These are phyloP conservation scores for Pichia phayaonensis DNA, from an alignment of 805 yeast genomes.

Conservation along the genomic window DNA sequence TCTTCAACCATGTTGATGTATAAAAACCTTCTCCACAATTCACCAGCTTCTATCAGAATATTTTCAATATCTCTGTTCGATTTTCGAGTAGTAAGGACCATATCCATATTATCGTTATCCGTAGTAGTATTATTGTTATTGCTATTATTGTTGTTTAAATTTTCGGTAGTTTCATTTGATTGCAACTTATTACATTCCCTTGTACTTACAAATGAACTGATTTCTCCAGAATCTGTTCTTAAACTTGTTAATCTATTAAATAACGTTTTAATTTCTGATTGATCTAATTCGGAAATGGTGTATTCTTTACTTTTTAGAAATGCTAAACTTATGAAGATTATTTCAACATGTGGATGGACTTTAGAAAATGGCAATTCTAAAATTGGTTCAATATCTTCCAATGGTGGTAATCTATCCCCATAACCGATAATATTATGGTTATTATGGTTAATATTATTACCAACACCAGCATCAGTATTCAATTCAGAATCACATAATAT, in stretches of 20 bases:
- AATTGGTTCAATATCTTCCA: constrained; percentile 22
- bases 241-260: constrained; percentile 50
- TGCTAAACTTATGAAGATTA: constrained; percentile 69
- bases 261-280: constrained; percentile 77
- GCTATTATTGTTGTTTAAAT: background rate
- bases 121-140: background rate
- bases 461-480: background rate
- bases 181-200: constrained; percentile 3
- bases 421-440: too few relatives aligned
- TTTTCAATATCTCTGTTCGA: constrained; percentile 56
- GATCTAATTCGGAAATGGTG: constrained; percentile 78
- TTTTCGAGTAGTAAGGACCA: constrained; percentile 9
- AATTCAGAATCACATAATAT: constrained; percentile 1
- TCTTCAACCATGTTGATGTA: constrained; percentile 52
- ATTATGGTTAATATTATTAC: constrained; percentile 5
- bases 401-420: background rate
- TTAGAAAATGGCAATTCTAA: constrained; percentile 44
- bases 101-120: background rate
- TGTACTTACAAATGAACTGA: constrained; percentile 22
- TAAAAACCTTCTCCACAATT: constrained; percentile 79
- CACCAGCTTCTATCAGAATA: constrained; percentile 72
- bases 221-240: constrained; percentile 22
- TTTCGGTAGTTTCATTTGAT: background rate
- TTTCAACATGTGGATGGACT: constrained; percentile 68
- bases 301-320: constrained; percentile 73